phyloP scores from a whole-genome alignment of 495 filamentous ascomycete genomes.

The Zalerion maritima region DNA sequence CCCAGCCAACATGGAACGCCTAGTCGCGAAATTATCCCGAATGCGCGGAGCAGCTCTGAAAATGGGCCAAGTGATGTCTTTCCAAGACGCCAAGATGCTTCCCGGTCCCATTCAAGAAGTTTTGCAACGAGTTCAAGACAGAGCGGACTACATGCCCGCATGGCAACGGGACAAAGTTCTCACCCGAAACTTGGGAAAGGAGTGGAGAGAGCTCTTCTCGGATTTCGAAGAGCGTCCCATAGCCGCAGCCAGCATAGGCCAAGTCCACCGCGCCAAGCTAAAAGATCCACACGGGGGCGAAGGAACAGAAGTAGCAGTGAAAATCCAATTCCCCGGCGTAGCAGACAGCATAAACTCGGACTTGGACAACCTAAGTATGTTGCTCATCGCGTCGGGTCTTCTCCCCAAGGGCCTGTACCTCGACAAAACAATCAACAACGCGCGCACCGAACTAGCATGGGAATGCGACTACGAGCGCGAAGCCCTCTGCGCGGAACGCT shows the following conservation, averaged over 20 bases:
- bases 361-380: slow-evolving; percentile 76
- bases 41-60: slow-evolving; percentile 99
- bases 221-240: slow-evolving; percentile 85
- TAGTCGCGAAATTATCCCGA: slow-evolving; percentile 80
- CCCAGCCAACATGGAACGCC: slow-evolving; percentile 74
- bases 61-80: slow-evolving; percentile 90
- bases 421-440: slow-evolving; percentile 94
- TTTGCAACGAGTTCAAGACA: slow-evolving; percentile 86
- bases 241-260: slow-evolving; percentile 94
- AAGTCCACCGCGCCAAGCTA: slow-evolving; percentile 82
- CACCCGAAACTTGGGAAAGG: slow-evolving; percentile 55
- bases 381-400: slow-evolving; percentile 77
- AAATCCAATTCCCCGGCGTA: slow-evolving; percentile 96
- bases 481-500: slow-evolving; percentile 61
- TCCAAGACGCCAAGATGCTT: slow-evolving; percentile 96
- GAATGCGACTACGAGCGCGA: slow-evolving; percentile 94
- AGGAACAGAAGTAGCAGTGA: slow-evolving; percentile 71
- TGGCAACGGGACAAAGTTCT: slow-evolving; percentile 82
- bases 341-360: slow-evolving; percentile 91
- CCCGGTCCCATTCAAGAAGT: slow-evolving; percentile 73
- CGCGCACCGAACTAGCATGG: slow-evolving; percentile 84
- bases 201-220: slow-evolving; percentile 74
- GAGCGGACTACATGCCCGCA: slow-evolving; percentile 94
- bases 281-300: too few species aligned
- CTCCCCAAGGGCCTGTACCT: slow-evolving; percentile 86